Conservation (phyloP, 176 grass and related monocot species). For the Oryza glumipatula region DNA sequence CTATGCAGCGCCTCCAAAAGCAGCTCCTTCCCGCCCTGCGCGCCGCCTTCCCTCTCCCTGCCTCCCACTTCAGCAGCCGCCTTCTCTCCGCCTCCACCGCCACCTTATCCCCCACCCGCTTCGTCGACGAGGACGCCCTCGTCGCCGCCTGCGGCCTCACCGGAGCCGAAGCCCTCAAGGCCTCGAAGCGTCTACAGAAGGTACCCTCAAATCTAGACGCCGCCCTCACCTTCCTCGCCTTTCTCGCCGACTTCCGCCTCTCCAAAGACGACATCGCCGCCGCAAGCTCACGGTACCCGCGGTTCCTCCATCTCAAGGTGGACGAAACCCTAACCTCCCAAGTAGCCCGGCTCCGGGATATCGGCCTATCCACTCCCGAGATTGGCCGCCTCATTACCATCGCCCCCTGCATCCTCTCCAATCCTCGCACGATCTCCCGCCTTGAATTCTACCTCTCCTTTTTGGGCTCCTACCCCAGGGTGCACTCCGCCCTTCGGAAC, state of each 20-base stretch:
- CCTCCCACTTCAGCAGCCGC: not conserved
- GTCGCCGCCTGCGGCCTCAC: constrained; percentile 45
- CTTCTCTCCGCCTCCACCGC: not conserved
- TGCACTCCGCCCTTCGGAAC: not conserved
- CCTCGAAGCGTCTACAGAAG: constrained; percentile 46
- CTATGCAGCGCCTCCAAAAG: too few relatives aligned
- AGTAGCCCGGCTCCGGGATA: constrained; percentile 48
- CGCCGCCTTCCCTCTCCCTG: too few relatives aligned
- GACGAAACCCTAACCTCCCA: not conserved
- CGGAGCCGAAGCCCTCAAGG: constrained; percentile 39
- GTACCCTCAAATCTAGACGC: constrained; percentile 50
- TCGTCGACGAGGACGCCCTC: constrained; percentile 55
- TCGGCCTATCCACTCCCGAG: constrained; percentile 50
- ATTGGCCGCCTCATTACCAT: constrained; percentile 38
- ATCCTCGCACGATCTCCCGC: not conserved
- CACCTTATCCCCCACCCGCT: not conserved
- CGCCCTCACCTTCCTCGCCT: constrained; percentile 28
- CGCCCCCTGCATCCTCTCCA: not conserved
- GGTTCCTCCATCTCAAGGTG: not conserved
- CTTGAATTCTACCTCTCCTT: not conserved
- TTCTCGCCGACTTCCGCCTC: constrained; percentile 44
- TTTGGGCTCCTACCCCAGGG: not conserved
- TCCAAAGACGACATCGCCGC: constrained; percentile 45
- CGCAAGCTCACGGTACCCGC: not conserved
- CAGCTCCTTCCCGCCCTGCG: too few relatives aligned